Base-by-base conservation (phyloP, 805 yeast species). In the Candida hispaniensis region DNA sequence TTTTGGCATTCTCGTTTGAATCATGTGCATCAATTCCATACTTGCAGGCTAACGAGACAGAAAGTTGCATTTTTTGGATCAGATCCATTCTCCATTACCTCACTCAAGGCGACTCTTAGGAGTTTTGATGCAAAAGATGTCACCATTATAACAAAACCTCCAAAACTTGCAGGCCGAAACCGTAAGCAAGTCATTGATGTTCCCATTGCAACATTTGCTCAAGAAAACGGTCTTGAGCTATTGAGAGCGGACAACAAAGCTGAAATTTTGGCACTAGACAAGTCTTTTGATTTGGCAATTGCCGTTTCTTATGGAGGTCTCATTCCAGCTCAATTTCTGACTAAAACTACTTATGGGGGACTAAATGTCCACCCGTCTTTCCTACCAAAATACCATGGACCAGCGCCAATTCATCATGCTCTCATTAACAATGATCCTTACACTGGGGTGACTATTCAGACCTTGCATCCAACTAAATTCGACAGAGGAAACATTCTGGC, bases 301-400 rank as follows among this genome's bases (percentile, higher is more conserved):
- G 96, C 97, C 0, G 96, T 85, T 1, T 83, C 96, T 0, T 91
- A 74, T 53, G 98, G 97, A 0, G 64, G 65, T 33, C 60, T 88
- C 27, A 83, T 91, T 4, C 96, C 97, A 0, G 58, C 56, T 0
- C 40, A 52, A 2, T 71, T 83, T 44, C 54, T 91, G 2, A 32
- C 49, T 0, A 32, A 52, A 0, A 57, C 75, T 13, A 52, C 54
- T 8, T 71, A 54, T 48, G 83, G 86, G 4, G 93, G 96, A 0
- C 51, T 91, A 16, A 91, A 91, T 50, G 83, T 91, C 1, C 98
- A 91, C 52, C 98, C 98, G 0, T 83, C 95, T 0, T 52, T 85
- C 5, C 63, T 91, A 6, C 98, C 98, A 0, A 60, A 58, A 28
- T 51, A 80, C 46, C 69, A 83, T 2, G 98, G 98, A 1, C 75